Evolutionary conservation across 2,329 filamentous ascomycete species (phyloP).

Genomic region (Stachybotrys elegans): DNA sequence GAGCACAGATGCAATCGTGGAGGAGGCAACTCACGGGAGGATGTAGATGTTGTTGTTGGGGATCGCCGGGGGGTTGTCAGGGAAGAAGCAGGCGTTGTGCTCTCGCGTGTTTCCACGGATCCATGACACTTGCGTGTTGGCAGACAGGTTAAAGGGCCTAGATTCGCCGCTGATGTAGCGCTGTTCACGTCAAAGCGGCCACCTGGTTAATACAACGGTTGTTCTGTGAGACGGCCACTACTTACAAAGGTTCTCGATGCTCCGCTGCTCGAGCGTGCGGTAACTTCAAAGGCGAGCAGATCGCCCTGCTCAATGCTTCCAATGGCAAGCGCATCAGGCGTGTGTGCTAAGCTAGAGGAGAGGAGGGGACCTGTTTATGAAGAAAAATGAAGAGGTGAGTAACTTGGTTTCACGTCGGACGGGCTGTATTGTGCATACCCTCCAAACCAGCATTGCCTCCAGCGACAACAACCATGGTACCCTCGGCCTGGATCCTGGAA

Average conservation of each 20-base stretch:
- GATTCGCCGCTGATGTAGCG: neutral
- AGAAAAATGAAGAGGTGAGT: neutral
- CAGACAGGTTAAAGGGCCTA: neutral
- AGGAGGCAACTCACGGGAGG: neutral
- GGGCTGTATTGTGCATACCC: no score
- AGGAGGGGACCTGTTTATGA: slow-evolving; percentile 2
- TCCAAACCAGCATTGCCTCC: neutral
- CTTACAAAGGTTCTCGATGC: slow-evolving; percentile 6
- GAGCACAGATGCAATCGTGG: neutral
- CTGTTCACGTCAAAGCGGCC: no score
- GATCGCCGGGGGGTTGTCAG: neutral
- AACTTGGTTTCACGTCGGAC: neutral
- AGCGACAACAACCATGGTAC: neutral
- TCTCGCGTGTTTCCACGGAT: neutral
- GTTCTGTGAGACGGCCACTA: neutral
- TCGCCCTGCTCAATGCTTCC: neutral
- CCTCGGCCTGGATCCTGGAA: neutral
- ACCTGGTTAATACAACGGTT: no score
- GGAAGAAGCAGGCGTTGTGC: neutral
- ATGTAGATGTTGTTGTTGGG: neutral
- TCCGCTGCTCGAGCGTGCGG: slow-evolving; percentile 4
- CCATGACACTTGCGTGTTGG: neutral
- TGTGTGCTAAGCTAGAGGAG: slow-evolving; percentile 4
- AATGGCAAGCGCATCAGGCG: slow-evolving; percentile 3
- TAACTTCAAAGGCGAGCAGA: slow-evolving; percentile 4